Conservation (phyloP, 331 rosid species). For the Rhamnella rubrinervis region DNA sequence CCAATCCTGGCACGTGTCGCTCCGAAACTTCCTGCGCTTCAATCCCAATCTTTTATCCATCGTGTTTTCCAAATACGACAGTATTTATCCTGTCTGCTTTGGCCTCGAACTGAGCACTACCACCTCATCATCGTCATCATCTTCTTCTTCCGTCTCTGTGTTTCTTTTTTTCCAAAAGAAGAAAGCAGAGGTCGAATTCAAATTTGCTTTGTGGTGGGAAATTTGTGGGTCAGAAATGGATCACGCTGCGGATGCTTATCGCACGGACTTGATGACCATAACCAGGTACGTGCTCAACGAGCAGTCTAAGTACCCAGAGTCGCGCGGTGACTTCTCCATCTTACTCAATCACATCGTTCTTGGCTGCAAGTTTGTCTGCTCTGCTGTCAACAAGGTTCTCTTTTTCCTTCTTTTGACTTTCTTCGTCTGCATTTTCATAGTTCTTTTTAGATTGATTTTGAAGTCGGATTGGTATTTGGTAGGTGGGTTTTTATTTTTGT, state of each 20-base stretch:
- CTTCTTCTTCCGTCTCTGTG: background rate
- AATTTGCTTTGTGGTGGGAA: background rate
- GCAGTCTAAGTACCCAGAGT: slow-evolving; percentile 76
- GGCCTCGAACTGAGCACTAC: slow-evolving; percentile 25
- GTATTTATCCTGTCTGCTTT: background rate
- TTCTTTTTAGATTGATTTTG: background rate
- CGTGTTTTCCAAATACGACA: background rate
- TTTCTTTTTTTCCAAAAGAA: background rate
- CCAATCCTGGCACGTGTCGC: slow-evolving; percentile 40
- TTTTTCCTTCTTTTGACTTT: background rate
- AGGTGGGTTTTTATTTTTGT: no score
- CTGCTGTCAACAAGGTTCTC: slow-evolving; percentile 74
- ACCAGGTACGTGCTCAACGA: slow-evolving; percentile 82
- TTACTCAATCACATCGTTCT: slow-evolving; percentile 88
- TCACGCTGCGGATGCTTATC: slow-evolving; percentile 69
- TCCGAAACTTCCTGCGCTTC: slow-evolving; percentile 2
- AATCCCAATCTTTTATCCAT: slow-evolving; percentile 16
- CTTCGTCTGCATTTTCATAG: background rate
- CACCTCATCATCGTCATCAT: background rate
- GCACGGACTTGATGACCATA: slow-evolving; percentile 91
- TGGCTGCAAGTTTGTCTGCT: slow-evolving; percentile 88
- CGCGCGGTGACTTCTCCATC: slow-evolving; percentile 90
- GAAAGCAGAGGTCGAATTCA: background rate
- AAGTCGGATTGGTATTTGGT: no score
- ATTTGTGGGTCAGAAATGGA: slow-evolving; percentile 46